A percentile compares a stretch with the other conserved stretches of the same genome.
Conservation (phyloP, 805 yeast genomes). For the Yamadazyma paraphyllophila region DNA sequence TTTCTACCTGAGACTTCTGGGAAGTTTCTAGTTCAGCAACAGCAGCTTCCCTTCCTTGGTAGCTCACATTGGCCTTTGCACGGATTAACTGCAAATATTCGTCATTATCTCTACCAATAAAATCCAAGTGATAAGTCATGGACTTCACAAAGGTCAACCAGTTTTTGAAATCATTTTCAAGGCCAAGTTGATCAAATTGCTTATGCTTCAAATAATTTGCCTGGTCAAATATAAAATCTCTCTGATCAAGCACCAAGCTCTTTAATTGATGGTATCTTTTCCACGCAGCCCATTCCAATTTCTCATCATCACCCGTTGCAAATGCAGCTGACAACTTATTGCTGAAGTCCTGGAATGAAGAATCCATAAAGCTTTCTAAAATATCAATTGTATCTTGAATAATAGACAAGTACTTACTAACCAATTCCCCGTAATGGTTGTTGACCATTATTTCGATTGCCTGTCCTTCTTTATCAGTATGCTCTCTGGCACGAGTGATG, state of each 20-base stretch:
- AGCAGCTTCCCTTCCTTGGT: conserved; percentile 35
- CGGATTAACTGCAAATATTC: conserved; percentile 48
- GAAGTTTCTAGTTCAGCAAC: conserved; percentile 13
- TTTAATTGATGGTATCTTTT: conserved; percentile 58
- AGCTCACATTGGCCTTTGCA: conserved; percentile 44
- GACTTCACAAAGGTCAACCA: conserved; percentile 38
- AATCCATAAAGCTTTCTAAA: conserved; percentile 72
- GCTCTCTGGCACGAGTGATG: conserved; percentile 24
- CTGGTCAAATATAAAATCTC: conserved; percentile 47
- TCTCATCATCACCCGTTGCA: conserved; percentile 17
- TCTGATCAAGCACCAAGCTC: conserved; percentile 49
- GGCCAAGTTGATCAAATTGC: conserved; percentile 12
- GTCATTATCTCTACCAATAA: conserved; percentile 57
- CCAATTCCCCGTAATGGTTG: conserved; percentile 25
- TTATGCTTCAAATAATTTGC: conserved; percentile 21
- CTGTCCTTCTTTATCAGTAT: conserved; percentile 20
- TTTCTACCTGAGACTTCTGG: conserved; percentile 17
- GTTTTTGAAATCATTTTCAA: conserved; percentile 36
- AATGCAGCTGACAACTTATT: conserved; percentile 47
- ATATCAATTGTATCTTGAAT: conserved; percentile 55
- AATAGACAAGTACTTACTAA: conserved; percentile 28
- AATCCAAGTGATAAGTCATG: conserved; percentile 45
- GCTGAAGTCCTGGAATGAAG: conserved; percentile 62
- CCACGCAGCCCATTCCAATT: conserved; percentile 51
- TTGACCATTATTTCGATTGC: conserved; percentile 25